Percentiles rank a stretch among this genome's conserved stretches.
phyloP scores from a whole-genome alignment of 768 basidiomycete species.

The Amanita polypyramis region DNA sequence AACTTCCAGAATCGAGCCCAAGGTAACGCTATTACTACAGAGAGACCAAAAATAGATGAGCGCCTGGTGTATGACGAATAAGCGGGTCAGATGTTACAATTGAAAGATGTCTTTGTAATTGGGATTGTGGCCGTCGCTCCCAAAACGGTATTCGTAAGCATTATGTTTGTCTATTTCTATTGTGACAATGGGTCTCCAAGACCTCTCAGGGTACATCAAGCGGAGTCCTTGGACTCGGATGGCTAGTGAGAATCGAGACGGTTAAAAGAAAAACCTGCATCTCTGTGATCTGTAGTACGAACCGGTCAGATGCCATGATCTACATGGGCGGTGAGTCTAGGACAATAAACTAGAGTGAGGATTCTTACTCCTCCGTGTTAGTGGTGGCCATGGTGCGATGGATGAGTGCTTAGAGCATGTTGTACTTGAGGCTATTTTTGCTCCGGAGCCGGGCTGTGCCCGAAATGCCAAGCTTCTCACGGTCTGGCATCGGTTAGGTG shows the following conservation, averaged over 20 bases:
- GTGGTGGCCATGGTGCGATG: neutral
- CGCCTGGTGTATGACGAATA: neutral
- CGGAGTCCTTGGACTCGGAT: constrained; percentile 32
- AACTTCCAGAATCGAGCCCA: constrained; percentile 36
- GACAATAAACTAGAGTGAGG: neutral
- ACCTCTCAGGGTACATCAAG: constrained; percentile 46
- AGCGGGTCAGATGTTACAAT: constrained; percentile 38
- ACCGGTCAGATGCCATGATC: constrained; percentile 26
- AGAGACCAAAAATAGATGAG: neutral
- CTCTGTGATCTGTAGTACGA: neutral
- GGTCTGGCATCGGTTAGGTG: neutral
- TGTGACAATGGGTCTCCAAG: constrained; percentile 59
- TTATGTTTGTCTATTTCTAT: constrained; percentile 43
- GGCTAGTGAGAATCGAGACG: constrained; percentile 17
- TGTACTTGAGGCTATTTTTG: neutral
- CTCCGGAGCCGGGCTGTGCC: neutral
- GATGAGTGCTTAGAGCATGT: neutral
- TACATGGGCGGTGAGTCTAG: constrained; percentile 7
- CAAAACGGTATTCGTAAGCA: constrained; percentile 46
- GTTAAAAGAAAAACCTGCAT: neutral
- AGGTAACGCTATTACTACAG: constrained; percentile 31
- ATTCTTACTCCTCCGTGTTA: neutral
- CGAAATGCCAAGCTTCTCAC: neutral
- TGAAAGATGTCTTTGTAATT: constrained; percentile 44
- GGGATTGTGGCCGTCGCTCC: constrained; percentile 60